These are phyloP conservation scores for Elasticomyces elasticus DNA, from an alignment of 495 filamentous ascomycete species.

Conservation along the genomic window DNA sequence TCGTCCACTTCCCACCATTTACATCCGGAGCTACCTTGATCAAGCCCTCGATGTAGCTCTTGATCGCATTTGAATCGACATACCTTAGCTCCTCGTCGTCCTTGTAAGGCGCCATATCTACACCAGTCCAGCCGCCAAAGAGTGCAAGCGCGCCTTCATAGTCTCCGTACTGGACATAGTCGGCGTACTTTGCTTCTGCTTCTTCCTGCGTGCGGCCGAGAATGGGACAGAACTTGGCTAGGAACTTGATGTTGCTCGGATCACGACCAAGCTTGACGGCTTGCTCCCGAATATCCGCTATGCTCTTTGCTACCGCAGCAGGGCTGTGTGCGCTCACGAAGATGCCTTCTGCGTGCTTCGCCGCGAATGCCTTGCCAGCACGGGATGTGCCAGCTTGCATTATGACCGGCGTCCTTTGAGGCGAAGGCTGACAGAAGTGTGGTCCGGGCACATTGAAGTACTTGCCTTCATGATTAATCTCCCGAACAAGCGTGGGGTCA, in stretches of 20 bases:
- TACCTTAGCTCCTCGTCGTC: constrained; percentile 48
- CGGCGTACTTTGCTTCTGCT: constrained; percentile 41
- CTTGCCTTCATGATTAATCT: constrained; percentile 59
- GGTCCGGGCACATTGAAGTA: constrained; percentile 57
- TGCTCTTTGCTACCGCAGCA: constrained; percentile 33
- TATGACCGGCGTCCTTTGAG: constrained; percentile 55
- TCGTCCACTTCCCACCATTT: constrained; percentile 49
- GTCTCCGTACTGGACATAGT: constrained; percentile 43
- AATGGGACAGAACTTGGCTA: constrained; percentile 38
- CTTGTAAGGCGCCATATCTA: constrained; percentile 43
- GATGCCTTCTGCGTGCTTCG: constrained; percentile 51
- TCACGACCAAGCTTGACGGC: constrained; percentile 40
- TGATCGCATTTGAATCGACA: constrained; percentile 55
- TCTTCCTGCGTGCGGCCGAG: constrained; percentile 46
- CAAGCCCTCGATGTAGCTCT: constrained; percentile 35
- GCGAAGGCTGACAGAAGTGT: constrained; percentile 53
- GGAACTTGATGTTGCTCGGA: constrained; percentile 43
- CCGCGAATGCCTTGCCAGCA: constrained; percentile 52
- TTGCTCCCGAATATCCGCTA: constrained; percentile 42
- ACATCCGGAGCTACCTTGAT: constrained; percentile 30
- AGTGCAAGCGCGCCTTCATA: constrained; percentile 48
- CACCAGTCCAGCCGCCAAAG: constrained; percentile 55
- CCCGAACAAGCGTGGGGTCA: constrained; percentile 46
- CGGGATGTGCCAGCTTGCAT: constrained; percentile 57
- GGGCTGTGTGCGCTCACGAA: constrained; percentile 44